Percentiles rank a stretch among this genome's conserved stretches.
Conservation (phyloP, 106 monocot species). For the Dendrobium catenatum region DNA sequence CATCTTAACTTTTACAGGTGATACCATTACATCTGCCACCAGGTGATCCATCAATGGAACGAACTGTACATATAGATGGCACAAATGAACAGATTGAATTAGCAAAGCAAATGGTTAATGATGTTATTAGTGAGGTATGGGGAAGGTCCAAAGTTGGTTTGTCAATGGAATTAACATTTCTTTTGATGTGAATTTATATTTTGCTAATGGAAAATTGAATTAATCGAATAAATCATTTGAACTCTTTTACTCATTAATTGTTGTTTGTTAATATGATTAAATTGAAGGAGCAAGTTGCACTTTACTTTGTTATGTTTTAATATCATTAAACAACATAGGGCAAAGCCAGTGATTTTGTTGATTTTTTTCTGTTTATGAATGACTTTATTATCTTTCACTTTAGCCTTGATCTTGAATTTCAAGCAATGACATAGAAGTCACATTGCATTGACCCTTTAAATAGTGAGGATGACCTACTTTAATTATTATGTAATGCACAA, state of each 20-base stretch:
- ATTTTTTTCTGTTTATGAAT: not conserved
- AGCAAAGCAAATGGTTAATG: constrained; percentile 89
- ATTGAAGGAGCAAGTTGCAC: not conserved
- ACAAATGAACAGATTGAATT: constrained; percentile 78
- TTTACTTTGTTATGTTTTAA: not conserved
- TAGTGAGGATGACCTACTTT: not conserved
- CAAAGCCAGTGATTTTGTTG: not conserved
- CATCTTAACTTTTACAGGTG: constrained; percentile 21
- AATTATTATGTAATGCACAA: not conserved
- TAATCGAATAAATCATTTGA: not conserved
- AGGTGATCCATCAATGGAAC: constrained; percentile 67
- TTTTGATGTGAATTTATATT: not conserved
- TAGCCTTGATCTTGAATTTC: not conserved
- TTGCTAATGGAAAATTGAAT: not conserved
- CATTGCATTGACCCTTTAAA: not conserved
- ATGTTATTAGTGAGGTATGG: constrained; percentile 53
- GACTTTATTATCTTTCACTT: not conserved
- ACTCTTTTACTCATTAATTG: not conserved
- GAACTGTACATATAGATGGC: constrained; percentile 84
- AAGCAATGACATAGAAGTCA: not conserved
- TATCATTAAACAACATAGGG: not conserved
- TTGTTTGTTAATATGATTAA: not conserved
- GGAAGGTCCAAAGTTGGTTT: not conserved
- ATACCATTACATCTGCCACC: constrained; percentile 67
- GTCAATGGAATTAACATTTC: constrained; percentile 3